A percentile compares a stretch with the other conserved stretches of the same genome.
Conservation (phyloP, 2,329 filamentous ascomycete species). For the Aspergillus japonicus region DNA sequence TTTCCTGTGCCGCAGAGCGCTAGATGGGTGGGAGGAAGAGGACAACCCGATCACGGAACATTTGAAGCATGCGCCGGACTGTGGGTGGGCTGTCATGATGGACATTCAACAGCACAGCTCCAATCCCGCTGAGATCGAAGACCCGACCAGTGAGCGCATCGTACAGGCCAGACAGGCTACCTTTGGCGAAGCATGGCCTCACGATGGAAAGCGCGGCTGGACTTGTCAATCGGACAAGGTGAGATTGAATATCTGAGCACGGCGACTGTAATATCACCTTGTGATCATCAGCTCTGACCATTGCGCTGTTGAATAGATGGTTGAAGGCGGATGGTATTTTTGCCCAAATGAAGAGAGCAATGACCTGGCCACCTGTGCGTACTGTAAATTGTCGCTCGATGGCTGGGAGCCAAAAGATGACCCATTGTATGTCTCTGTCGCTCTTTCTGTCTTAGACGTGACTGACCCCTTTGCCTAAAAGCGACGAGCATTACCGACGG, state of each 20-base stretch:
- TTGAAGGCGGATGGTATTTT: slow-evolving; percentile 91
- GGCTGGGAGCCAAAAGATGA: slow-evolving; percentile 94
- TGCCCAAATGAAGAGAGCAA: slow-evolving; percentile 79
- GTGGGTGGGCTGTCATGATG: slow-evolving; percentile 81
- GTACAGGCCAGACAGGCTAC: slow-evolving; percentile 76
- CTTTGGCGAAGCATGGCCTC: slow-evolving; percentile 82
- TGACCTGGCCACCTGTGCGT: slow-evolving; percentile 87
- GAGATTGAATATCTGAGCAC: slow-evolving; percentile 27
- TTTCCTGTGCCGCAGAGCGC: slow-evolving; percentile 77
- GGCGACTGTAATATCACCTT: slow-evolving; percentile 9
- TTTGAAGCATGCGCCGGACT: slow-evolving; percentile 74
- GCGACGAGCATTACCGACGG: slow-evolving; percentile 81
- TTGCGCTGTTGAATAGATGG: slow-evolving; percentile 61
- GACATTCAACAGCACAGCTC: slow-evolving; percentile 52
- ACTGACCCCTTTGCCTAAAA: slow-evolving; percentile 36
- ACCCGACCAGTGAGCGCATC: slow-evolving; percentile 72
- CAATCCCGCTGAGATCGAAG: slow-evolving; percentile 57
- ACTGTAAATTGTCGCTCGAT: slow-evolving; percentile 85
- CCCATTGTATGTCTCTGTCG: slow-evolving; percentile 64
- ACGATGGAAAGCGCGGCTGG: slow-evolving; percentile 85
- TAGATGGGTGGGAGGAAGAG: slow-evolving; percentile 88
- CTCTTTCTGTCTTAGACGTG: slow-evolving; percentile 16
- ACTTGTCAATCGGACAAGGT: slow-evolving; percentile 87
- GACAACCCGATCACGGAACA: slow-evolving; percentile 86
- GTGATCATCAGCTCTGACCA: background rate